Evolutionary conservation across 2,329 filamentous ascomycete genomes (phyloP).

Genomic region (Ceratocystis lukuohia): DNA sequence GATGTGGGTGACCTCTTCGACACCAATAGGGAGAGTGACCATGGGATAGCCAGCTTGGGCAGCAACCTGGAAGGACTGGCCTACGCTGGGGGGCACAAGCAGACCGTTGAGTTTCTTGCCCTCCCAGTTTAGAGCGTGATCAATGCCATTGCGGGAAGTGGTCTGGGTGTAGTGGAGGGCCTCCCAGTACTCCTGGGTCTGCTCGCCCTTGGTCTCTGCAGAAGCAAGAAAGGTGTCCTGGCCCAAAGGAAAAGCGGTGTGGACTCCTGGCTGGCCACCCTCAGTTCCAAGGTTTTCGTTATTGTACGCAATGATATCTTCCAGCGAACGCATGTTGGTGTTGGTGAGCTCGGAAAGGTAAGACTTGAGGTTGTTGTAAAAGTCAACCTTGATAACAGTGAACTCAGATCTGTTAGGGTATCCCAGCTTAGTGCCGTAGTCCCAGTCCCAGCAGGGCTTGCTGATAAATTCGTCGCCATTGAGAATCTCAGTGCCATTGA

Average conservation of each 20-base stretch:
- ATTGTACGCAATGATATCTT: slow-evolving; percentile 53
- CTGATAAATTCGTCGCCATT: slow-evolving; percentile 48
- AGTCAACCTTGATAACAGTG: slow-evolving; percentile 58
- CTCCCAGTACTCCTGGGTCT: slow-evolving; percentile 52
- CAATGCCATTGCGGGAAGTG: slow-evolving; percentile 52
- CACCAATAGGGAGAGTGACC: slow-evolving; percentile 53
- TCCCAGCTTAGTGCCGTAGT: slow-evolving; percentile 48
- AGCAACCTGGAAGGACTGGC: slow-evolving; percentile 53
- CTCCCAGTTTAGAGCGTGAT: slow-evolving; percentile 43
- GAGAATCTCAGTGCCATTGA: slow-evolving; percentile 58
- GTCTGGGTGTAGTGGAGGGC: slow-evolving; percentile 49
- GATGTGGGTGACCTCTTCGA: slow-evolving; percentile 30
- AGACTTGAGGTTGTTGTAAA: slow-evolving; percentile 46
- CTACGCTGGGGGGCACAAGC: slow-evolving; percentile 55
- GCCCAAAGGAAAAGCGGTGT: slow-evolving; percentile 54
- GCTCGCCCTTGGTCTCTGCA: slow-evolving; percentile 44
- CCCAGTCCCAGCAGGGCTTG: slow-evolving; percentile 61
- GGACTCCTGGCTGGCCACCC: slow-evolving; percentile 44
- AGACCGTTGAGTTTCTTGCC: slow-evolving; percentile 41
- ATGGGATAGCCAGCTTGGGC: slow-evolving; percentile 66
- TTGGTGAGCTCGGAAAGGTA: slow-evolving; percentile 52
- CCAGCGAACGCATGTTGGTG: slow-evolving; percentile 43
- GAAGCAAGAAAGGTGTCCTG: slow-evolving; percentile 59
- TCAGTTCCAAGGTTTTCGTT: slow-evolving; percentile 50
- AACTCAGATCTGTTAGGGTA: slow-evolving; percentile 62